Evolutionary conservation across 2,329 filamentous ascomycete genomes (phyloP).

Genomic region (Fusarium sp.): DNA sequence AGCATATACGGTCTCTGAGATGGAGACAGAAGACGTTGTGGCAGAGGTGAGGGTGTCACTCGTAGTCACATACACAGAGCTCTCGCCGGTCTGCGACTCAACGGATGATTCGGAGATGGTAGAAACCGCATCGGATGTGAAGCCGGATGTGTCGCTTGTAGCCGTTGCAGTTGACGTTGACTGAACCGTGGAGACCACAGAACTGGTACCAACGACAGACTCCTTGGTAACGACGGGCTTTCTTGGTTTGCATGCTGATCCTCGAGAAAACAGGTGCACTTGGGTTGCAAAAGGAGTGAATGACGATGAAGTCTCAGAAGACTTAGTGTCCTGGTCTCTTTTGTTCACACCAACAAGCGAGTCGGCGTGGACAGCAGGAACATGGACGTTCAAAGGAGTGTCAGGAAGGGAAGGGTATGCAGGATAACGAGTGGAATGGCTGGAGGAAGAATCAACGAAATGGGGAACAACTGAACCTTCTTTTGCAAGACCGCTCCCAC

Average conservation of each 20-base stretch:
- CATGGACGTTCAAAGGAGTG: conserved; percentile 24
- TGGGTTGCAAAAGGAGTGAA: not conserved
- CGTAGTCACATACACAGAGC: not conserved
- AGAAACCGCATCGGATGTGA: not conserved
- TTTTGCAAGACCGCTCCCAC: conserved; percentile 38
- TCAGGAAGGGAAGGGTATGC: conserved; percentile 25
- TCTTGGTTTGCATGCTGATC: conserved; percentile 22
- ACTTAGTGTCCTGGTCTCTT: not conserved
- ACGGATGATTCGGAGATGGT: not conserved
- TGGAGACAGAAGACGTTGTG: not conserved
- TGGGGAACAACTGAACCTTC: conserved; percentile 38
- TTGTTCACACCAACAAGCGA: not conserved
- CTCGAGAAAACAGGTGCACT: not conserved
- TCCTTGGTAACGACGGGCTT: not conserved
- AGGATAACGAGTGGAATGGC: conserved; percentile 31
- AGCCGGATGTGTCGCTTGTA: not conserved
- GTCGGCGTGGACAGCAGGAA: not conserved
- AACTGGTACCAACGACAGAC: not conserved
- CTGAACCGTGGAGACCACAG: not conserved
- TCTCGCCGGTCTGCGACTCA: not conserved
- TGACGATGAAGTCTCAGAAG: not conserved
- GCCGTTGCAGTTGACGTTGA: not conserved
- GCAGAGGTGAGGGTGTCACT: not conserved
- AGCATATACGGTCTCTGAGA: not conserved
- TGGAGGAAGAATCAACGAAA: conserved; percentile 40